phyloP scores from a whole-genome alignment of 2,329 filamentous ascomycete genomes.

The Mycosphaerella sp. region DNA sequence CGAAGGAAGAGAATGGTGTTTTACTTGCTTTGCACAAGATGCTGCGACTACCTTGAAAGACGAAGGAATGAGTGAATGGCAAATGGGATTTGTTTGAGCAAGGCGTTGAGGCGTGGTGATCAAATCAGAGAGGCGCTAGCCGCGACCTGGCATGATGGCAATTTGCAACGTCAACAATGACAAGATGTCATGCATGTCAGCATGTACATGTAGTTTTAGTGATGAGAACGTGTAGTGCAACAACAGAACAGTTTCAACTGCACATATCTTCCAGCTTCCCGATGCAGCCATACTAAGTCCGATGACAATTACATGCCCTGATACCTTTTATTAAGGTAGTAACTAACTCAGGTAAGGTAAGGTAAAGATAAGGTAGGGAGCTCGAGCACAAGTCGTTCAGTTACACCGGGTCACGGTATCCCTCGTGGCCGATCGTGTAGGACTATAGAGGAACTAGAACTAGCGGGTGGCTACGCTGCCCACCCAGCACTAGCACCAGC shows the following conservation, averaged over 20 bases:
- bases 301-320: too few relatives aligned
- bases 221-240: too few relatives aligned
- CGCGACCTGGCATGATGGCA: not conserved
- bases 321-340: not conserved
- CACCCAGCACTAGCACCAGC: too few relatives aligned
- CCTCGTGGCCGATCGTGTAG: constrained; percentile 9
- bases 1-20: not conserved
- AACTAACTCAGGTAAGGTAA: too few relatives aligned
- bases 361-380: too few relatives aligned
- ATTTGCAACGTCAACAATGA: not conserved
- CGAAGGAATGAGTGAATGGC: constrained; percentile 2
- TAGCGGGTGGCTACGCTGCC: constrained; percentile 16
- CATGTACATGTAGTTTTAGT: too few relatives aligned
- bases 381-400: constrained; percentile 3
- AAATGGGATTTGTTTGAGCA: not conserved
- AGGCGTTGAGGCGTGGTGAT: constrained; percentile 1
- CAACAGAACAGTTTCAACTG: not conserved
- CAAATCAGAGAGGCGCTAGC: constrained; percentile 5
- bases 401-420: constrained; percentile 3
- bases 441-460: too few relatives aligned
- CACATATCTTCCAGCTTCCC: not conserved
- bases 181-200: not conserved
- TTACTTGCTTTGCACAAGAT: constrained; percentile 1
- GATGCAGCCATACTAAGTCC: not conserved
- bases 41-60: not conserved